Base-by-base conservation (phyloP, 1,139 yeast genomes). In the Saccharomycopsis crataegensis region DNA sequence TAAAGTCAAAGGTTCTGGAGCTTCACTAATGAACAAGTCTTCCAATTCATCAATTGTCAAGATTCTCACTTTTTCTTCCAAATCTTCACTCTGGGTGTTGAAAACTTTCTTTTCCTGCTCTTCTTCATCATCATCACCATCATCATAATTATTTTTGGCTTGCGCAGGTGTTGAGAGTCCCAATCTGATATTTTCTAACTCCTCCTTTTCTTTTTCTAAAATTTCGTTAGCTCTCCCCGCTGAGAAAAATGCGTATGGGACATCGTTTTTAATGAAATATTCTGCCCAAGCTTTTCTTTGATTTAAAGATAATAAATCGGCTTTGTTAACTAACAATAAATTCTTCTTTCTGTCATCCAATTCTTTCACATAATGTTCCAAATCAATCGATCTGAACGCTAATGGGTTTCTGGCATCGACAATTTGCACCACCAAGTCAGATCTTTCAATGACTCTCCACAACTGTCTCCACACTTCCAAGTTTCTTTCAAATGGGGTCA, bases 401-500 rank as follows among this genome's bases (percentile, higher is more conserved):
- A 91, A 71, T 3, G 99, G 99, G 65, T 88, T 90, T 70, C 99
- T 78, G 8, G 98, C 98, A 72, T 94, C 99, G 37, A 93, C 99
- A 72, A 94, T 94, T 67, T 94, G 99, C 4, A 94, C 98, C 48
- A 94, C 81, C 62, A 94, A 76, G 69, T 93, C 97, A 49, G 94
- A 86, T 65, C 99, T 79, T 68, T 94, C 99, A 16, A 91, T 89
- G 51, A 94, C 99, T 71, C 99, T 79, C 99, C 99, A 94, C 61
- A 94, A 74, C 70, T 94, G 99, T 67, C 94, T 83, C 99, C 99
- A 94, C 57, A 94, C 98, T 73, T 93, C 97, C 61, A 94, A 76
- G 67, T 94, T 94, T 70, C 99, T 80, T 72, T 94, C 99, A 66
- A 93, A 94, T 1, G 99, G 99, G 0, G 99, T 94, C 67, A 94